Base-by-base conservation (phyloP, 331 rosid genomes). In the Acacia concinna region DNA sequence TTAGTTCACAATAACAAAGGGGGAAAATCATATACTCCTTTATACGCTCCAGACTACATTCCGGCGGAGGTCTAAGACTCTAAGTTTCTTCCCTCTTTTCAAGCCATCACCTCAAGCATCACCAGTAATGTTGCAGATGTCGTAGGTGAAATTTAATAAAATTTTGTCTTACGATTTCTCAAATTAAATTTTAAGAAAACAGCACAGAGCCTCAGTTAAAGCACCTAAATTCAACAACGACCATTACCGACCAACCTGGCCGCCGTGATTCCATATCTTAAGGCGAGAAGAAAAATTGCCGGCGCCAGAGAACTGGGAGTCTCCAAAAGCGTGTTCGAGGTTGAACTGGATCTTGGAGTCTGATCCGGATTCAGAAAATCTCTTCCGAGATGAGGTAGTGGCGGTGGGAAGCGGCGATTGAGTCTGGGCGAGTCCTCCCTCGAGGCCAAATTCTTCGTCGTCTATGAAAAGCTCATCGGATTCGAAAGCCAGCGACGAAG, bases 201-300 rank as follows among this genome's bases (percentile, higher is more conserved):
- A 41, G n/a, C 47, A 66, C 17, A 67, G 51, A 67, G 51, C 27
- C 73, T 21, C 34, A 25, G 73, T 47, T 46, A 10, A 0, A 68
- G 8, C 28, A 40, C 9, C 27, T 56, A 28, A 27, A 74, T 56
- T 40, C 35, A 63, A 75, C 46, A 18, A 63, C 62, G 31, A 11
- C 46, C 71, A 59, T 38, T 14, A 43, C 56, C 74, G 34, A 81
- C 54, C 34, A 79, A 93, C 99, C 98, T 95, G 98, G 54, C 81
- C 89, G 17, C 99, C 98, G 82, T 95, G 97, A 81, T 72, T 91
- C 92, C 91, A 93, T 43, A 94, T 86, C 90, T 93, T 95, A 51
- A 95, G 88, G 71, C 98, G 99, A 83, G 98, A 96, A 11, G 92
- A 93, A 88, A 95, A 95, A 71, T 90, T 88, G 23, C 98, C 99